Evolutionary conservation across 306 rosid species (phyloP), one percentile per base, ranked within the genome.

Genomic region (Elaeagnus macrophylla): DNA sequence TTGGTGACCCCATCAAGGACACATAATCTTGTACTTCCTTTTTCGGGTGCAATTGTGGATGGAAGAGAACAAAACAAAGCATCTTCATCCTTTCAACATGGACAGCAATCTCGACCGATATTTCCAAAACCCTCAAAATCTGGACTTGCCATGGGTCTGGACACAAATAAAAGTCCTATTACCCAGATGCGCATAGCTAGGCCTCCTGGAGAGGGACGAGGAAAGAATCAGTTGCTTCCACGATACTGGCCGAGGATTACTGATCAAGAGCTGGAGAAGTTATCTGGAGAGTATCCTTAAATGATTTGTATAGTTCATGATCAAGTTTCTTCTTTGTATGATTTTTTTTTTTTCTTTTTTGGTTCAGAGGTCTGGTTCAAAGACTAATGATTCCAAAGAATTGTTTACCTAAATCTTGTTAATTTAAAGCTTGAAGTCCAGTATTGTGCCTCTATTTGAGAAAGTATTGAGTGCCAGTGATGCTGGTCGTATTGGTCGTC

Each of bases 191-290:
- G 96, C 37, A 67, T 84, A 60, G 99, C 95, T 36, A 84, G 96
- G 60, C 99, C 96, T 44, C 95, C 96, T 40, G 87, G 85, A 48
- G 99, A 87, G 19, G 99, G 99, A 15, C 85, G 87, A 44, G 99
- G 96, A 18, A 91, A 82, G 74, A 91, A 71, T 65, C 99, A 91
- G 62, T 73, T 91, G 56, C 99, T 91, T 84, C 95, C 99, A 12
- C 83, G 99, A 67, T 91, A 91, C 69, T 91, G 99, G 96, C 99
- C 99, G 0, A 81, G 99, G 79, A 87, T 87, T 61, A 87, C 99
- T 17, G 99, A 91, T 53, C 89, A 80, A 70, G 99, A 91, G 72
- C 77, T 91, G 68, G 85, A 91, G 83, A 76, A 87, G 58, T 53
- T 91, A 75, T 65, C 99, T 46, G 96, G 96, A 58, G 95, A 85